Percentiles rank a stretch among this genome's conserved stretches.
Evolutionary conservation across 1,139 yeast genomes (phyloP).

Genomic region (Taphrina confusa): DNA sequence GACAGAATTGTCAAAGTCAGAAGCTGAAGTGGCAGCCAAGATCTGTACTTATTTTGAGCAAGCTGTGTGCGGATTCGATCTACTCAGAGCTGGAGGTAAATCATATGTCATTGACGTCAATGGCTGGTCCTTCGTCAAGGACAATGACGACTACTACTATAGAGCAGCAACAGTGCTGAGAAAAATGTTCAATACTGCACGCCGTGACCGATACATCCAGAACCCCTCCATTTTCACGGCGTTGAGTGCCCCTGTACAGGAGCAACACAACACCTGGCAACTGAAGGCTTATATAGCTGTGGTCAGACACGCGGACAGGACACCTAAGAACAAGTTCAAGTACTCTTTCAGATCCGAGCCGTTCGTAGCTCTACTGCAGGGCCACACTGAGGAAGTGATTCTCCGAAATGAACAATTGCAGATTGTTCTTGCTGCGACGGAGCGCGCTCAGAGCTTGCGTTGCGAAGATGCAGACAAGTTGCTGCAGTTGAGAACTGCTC

Average conservation of each 20-base stretch:
- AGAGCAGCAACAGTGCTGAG: constrained; percentile 77
- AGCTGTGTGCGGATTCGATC: constrained; percentile 97
- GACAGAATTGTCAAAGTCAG: constrained; percentile 74
- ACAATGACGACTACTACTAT: constrained; percentile 82
- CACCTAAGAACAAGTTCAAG: constrained; percentile 98
- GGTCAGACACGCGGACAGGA: constrained; percentile 95
- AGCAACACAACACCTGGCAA: constrained; percentile 93
- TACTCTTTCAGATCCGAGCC: constrained; percentile 87
- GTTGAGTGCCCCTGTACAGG: constrained; percentile 40
- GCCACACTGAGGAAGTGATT: constrained; percentile 93
- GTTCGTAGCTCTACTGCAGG: constrained; percentile 83
- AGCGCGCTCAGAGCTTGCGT: constrained; percentile 71
- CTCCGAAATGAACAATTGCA: constrained; percentile 82
- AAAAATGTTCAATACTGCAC: constrained; percentile 65
- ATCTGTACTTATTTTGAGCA: constrained; percentile 80
- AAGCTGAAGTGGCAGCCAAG: constrained; percentile 73
- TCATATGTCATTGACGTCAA: constrained; percentile 96
- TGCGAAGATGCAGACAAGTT: constrained; percentile 81
- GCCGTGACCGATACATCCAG: constrained; percentile 53
- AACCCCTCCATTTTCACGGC: constrained; percentile 39
- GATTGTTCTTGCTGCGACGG: constrained; percentile 82
- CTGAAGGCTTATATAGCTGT: constrained; percentile 90
- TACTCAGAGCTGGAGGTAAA: constrained; percentile 81
- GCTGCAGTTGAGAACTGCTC: constrained; percentile 71
- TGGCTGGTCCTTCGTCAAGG: constrained; percentile 97